A percentile compares a stretch with the other conserved stretches of the same genome.
These are phyloP conservation scores for Tephrocybe rancida DNA, from an alignment of 768 basidiomycete species.

Conservation along the genomic window DNA sequence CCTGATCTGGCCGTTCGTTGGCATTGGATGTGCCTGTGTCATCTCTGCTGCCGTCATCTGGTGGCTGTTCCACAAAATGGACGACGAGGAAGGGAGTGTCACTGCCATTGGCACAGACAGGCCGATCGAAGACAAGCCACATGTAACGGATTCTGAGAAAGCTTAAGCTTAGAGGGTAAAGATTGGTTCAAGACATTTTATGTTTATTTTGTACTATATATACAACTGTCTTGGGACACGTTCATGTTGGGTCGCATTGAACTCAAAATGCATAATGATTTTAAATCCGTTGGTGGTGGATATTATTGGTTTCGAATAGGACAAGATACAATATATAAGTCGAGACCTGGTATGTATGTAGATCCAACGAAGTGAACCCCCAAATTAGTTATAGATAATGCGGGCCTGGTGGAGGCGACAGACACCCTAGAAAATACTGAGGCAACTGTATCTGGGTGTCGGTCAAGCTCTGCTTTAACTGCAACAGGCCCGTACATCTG, in stretches of 20 bases:
- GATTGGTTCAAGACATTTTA: not conserved
- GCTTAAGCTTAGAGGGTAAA: too few relatives aligned
- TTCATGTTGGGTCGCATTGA: too few relatives aligned
- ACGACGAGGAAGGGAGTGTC: slow-evolving; percentile 19
- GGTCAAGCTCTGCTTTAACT: slow-evolving; percentile 10
- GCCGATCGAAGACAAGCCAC: slow-evolving; percentile 6
- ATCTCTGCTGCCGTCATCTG: slow-evolving; percentile 23
- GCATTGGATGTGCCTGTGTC: slow-evolving; percentile 23
- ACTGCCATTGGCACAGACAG: slow-evolving; percentile 21
- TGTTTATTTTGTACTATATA: too few relatives aligned
- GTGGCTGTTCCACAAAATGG: slow-evolving; percentile 25
- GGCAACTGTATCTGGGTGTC: slow-evolving; percentile 11
- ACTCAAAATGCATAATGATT: not conserved
- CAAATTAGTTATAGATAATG: not conserved
- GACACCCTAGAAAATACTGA: slow-evolving; percentile 16
- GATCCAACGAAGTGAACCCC: not conserved
- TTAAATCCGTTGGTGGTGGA: too few relatives aligned
- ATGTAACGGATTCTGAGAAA: not conserved
- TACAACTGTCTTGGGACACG: too few relatives aligned
- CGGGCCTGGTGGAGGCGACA: not conserved
- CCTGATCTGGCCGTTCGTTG: slow-evolving; percentile 34
- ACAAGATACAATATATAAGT: too few relatives aligned
- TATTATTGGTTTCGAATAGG: too few relatives aligned
- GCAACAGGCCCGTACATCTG: slow-evolving; percentile 31
- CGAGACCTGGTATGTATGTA: too few relatives aligned